Evolutionary conservation across 768 basidiomycete genomes (phyloP), one percentile per base, ranked within the genome.

Genomic region (Chlorophyllum brunneum): DNA sequence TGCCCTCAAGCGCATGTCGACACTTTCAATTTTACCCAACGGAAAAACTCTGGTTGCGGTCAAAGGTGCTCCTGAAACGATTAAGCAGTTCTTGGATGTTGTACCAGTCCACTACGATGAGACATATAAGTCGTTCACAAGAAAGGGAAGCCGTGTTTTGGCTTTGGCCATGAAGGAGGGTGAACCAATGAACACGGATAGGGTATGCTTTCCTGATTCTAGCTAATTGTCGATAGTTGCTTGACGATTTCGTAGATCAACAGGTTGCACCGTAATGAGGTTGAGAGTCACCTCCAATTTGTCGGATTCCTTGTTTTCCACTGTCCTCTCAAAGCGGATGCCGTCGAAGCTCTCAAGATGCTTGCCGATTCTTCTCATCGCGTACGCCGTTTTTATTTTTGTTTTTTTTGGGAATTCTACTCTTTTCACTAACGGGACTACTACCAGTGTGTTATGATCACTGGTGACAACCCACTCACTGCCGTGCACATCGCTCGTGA

Each of bases 231-330:
- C 4, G 16, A 11, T 8, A 10, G 10, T 29, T 41, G 13, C n/a
- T 15, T 27, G 13, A 39, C n/a, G 6, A 11, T 15, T 23, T 38
- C 53, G 29, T 58, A 95, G 92, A 90, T 98, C 63, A 94, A 94
- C 66, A 91, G 89, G 59, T 68, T 98, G n/a, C 70, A 83, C 33
- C 78, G 97, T 40, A 85, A 91, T 34, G 69, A 82, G 26, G 89
- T 92, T 8, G 97, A 99, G 68, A 83, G 81, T 54, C 65, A 70
- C 1, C 76, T 99, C 40, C 71, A 65, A 2, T 99, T 99, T 61
- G 92, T 82, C n/a, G 97, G 97, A 5, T 99, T 99, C 76, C 74
- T 99, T 54, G 93, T 99, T 18, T 99, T 99, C 83, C 95, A 98
- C 63, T 98, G 95, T 64, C 97, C 97, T 2, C 80, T 99, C 57